Evolutionary conservation across 129 eudicot species (phyloP).

Genomic region (Artemisia annua): DNA sequence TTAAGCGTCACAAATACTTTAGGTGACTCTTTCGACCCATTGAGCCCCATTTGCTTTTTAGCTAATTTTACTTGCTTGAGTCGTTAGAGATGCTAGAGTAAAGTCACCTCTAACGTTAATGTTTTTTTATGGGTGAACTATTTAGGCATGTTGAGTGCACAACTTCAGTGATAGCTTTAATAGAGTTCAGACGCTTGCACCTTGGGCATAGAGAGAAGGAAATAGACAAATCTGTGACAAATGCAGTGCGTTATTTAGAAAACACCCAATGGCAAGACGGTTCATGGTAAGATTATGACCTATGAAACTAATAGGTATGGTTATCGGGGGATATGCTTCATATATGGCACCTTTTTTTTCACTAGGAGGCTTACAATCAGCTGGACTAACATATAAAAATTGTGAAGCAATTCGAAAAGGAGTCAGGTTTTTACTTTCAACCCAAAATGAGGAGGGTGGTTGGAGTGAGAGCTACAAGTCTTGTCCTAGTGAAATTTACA

Average conservation of each 20-base stretch:
- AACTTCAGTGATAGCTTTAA: conserved; percentile 49
- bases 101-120: background rate
- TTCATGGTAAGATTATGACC: too few relatives aligned
- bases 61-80: too few relatives aligned
- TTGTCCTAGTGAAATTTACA: conserved; percentile 58
- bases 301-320: conserved; percentile 57
- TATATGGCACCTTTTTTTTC: conserved; percentile 61
- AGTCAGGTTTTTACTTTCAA: background rate
- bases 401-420: conserved; percentile 53
- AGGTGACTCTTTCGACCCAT: too few relatives aligned
- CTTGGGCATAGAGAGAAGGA: conserved; percentile 52
- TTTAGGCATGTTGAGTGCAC: conserved; percentile 71
- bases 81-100: conserved; percentile 26
- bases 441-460: conserved; percentile 55
- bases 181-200: conserved; percentile 49
- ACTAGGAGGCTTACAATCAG: conserved; percentile 43
- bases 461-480: conserved; percentile 74
- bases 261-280: conserved; percentile 55
- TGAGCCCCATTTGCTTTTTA: too few relatives aligned
- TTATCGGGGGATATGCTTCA: conserved; percentile 68
- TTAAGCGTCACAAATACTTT: too few relatives aligned
- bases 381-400: conserved; percentile 35
- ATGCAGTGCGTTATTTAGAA: conserved; percentile 51
- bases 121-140: background rate
- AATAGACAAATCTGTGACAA: conserved; percentile 42